Conservation (phyloP, 345 rosid genomes). For the Moringa oleifera region DNA sequence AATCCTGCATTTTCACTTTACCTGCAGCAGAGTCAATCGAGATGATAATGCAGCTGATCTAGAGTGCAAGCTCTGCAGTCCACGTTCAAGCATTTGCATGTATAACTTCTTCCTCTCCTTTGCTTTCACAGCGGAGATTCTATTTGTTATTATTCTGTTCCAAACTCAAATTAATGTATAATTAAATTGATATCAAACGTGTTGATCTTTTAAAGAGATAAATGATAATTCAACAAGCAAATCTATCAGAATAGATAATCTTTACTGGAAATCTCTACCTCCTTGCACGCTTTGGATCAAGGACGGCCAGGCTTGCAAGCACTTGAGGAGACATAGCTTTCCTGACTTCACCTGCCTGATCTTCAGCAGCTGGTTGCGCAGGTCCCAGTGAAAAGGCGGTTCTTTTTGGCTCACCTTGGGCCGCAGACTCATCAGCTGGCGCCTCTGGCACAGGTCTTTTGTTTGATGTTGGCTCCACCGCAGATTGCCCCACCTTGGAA, state of each 20-base stretch:
- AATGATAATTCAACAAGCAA: too few species aligned
- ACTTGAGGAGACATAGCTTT: slow-evolving; percentile 8
- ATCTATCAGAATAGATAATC: not conserved
- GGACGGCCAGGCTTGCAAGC: slow-evolving; percentile 7
- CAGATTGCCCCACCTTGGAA: too few species aligned
- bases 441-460: too few species aligned
- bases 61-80: not conserved
- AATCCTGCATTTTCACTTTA: slow-evolving; percentile 1
- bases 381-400: too few species aligned
- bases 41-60: not conserved
- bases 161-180: not conserved
- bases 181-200: too few species aligned
- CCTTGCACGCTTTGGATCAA: slow-evolving; percentile 21
- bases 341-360: not conserved
- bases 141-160: slow-evolving; percentile 18
- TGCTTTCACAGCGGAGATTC: slow-evolving; percentile 19
- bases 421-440: too few species aligned
- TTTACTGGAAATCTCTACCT: not conserved
- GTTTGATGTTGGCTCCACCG: too few species aligned
- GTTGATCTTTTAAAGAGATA: too few species aligned
- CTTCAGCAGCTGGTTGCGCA: not conserved
- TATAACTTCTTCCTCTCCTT: slow-evolving; percentile 23
- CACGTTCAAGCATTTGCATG: slow-evolving; percentile 13
- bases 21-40: slow-evolving; percentile 10
- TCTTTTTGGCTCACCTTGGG: too few species aligned